Evolutionary conservation across 768 basidiomycete species (phyloP), one percentile per base, ranked within the genome.

Genomic region (Fomitopsis serialis): DNA sequence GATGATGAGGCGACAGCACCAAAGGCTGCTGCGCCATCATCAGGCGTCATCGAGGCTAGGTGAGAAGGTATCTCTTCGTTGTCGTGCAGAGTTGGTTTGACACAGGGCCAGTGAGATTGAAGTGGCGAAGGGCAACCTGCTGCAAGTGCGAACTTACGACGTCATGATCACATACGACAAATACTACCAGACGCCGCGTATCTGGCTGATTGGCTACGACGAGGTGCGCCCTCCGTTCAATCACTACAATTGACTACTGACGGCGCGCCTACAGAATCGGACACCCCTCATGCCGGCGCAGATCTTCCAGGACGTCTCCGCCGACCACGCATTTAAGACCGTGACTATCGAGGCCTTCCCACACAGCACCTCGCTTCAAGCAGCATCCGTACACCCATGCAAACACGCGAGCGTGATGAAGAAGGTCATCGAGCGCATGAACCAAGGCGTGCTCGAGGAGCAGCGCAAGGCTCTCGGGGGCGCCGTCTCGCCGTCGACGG

Each of bases 81-180:
- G 32, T 48, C 7, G 29, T 35, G 27, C 13, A 37, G 27, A 27
- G 34, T 46, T 53, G 23, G 55, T 62, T 45, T 34, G 15, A 19
- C n/a, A 12, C 47, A 48, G 35, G 27, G 47, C 35, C 56, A 91
- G 86, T 57, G 72, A 81, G 60, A 73, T 78, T 19, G 84, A 87
- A 58, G 76, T 79, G 21, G 81, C 84, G 32, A 90, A 84, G 56
- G 84, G 82, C 53, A 97, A 97, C 63, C 76, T 98, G 24, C 75
- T 98, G 40, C 92, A 95, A 78, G 92, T 98, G 37, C 83, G 97
- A 64, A 99, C 96, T 11, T 99, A 99, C 75, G 97, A 99, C 69
- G 95, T 98, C 64, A 92, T 97, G 88, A 98, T 99, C 76, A 92
- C 92, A 45, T 99, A 98, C 70, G 97, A 99, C 80, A 99, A 98